A percentile compares a stretch with the other conserved stretches of the same genome.
Conservation (phyloP, 768 basidiomycete species). For the Podaxis sp. region DNA sequence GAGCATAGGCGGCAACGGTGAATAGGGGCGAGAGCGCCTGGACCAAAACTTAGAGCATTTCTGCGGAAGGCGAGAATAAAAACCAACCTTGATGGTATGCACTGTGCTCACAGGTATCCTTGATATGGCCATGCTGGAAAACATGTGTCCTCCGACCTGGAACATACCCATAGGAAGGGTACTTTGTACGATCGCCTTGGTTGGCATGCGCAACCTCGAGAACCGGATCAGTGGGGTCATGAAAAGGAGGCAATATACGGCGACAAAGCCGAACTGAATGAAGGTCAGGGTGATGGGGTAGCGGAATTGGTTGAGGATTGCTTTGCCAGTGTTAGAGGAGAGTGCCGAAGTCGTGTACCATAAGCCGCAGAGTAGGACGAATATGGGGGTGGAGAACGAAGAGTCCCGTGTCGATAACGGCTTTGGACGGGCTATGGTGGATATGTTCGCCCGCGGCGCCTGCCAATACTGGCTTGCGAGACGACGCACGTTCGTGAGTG, state of each 20-base stretch:
- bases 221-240: conserved; percentile 73
- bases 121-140: conserved; percentile 96
- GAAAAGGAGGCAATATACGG: conserved; percentile 77
- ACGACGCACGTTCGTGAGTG: conserved; percentile 5
- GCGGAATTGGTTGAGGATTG: conserved; percentile 87
- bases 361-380: conserved; percentile 77
- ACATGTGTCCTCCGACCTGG: conserved; percentile 97
- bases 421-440: conserved; percentile 10
- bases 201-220: conserved; percentile 66
- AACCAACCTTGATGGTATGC: conserved; percentile 93
- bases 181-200: conserved; percentile 62
- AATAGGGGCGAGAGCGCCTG: conserved; percentile 96
- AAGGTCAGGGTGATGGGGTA: conserved; percentile 97
- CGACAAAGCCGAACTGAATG: conserved; percentile 95
- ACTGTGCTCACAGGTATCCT: conserved; percentile 96
- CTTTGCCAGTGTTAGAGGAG: conserved; percentile 95
- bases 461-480: conserved; percentile 3
- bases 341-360: conserved; percentile 95
- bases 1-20: conserved; percentile 92
- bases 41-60: background rate
- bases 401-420: conserved; percentile 27
- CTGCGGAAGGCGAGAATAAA: background rate
- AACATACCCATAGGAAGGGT: conserved; percentile 97
- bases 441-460: background rate
- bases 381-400: conserved; percentile 38